Percentiles rank a stretch among this genome's conserved stretches.
phyloP scores from a whole-genome alignment of 371 early-diverging fungal species.

The Dichotomocladium elegans region DNA sequence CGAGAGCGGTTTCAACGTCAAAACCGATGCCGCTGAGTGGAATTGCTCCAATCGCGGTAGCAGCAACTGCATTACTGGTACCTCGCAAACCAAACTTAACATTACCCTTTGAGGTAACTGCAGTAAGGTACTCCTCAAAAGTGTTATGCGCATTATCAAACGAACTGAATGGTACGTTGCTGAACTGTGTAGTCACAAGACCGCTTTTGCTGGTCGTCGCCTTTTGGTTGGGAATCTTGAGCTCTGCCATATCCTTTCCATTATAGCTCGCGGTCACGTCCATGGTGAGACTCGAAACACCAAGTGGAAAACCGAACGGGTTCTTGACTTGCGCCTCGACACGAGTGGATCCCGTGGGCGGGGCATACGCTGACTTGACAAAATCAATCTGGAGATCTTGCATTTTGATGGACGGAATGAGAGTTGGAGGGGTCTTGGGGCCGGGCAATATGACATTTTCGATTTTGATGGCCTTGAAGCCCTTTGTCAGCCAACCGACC shows the following conservation, averaged over 20 bases:
- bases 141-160: constrained; percentile 17
- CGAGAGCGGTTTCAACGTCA: constrained; percentile 40
- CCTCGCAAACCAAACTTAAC: constrained; percentile 42
- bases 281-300: constrained; percentile 42
- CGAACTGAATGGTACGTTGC: constrained; percentile 37
- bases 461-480: constrained; percentile 48
- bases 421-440: constrained; percentile 25
- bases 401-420: constrained; percentile 45
- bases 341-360: constrained; percentile 41
- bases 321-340: constrained; percentile 44
- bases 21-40: constrained; percentile 38
- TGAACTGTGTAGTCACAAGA: constrained; percentile 34
- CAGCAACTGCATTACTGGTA: constrained; percentile 41
- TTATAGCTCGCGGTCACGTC: constrained; percentile 24
- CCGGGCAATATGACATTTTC: constrained; percentile 48
- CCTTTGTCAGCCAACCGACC: constrained; percentile 52
- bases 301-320: constrained; percentile 54
- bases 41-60: constrained; percentile 45
- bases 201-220: constrained; percentile 37
- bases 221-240: constrained; percentile 41
- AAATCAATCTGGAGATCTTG: constrained; percentile 50
- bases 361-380: constrained; percentile 40
- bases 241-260: constrained; percentile 36
- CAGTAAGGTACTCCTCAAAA: constrained; percentile 41
- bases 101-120: constrained; percentile 29